Base-by-base conservation (phyloP, 805 yeast species). In the Candida argentea region DNA sequence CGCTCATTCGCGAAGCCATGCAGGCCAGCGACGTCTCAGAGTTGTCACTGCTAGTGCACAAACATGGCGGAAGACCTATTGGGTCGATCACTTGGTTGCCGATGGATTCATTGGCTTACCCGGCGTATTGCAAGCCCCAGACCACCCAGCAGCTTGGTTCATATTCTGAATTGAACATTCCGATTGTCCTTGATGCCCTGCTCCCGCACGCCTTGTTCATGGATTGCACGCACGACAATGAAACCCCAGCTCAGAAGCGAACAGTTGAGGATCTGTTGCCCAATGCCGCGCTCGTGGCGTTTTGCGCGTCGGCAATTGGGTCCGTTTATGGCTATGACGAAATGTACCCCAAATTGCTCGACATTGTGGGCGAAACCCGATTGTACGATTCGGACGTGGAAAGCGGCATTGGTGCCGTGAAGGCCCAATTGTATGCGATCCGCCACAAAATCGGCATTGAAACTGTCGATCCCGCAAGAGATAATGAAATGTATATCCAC, bases 191-290 rank as follows among this genome's bases (percentile, higher is more conserved):
- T 26, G 63, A 75, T 2, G 65, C 78, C 4, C 70, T 76, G 24
- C 73, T 77, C n/a, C 93, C 94, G 4, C 96, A 86, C 55, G 95
- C 97, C 0, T 61, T 91, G 42, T 80, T 89, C 42, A 89, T 91
- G 96, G 97, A 91, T 48, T 89, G 96, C 46, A 87, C 97, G 2
- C 98, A 89, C 51, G 98, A 89, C 52, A 89, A 89, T 47, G 91
- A 86, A 55, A 78, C 76, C 13, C 94, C 96, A 2, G 69, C 66
- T 24, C 93, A 89, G 42, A 85, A 81, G 55, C 73, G 97, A 48
- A 86, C 95, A 0, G 79, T 84, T 2, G 95, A 87, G 47, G 98
- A 89, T 46, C 87, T 97, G 0, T 63, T 89, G 24, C 94, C 96
- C 6, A 89, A 81, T 44, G 96, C 96, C 3, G 98, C 95, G 0